Conservation (phyloP, 2,329 filamentous ascomycete species). For the Penicillium digitatum region DNA sequence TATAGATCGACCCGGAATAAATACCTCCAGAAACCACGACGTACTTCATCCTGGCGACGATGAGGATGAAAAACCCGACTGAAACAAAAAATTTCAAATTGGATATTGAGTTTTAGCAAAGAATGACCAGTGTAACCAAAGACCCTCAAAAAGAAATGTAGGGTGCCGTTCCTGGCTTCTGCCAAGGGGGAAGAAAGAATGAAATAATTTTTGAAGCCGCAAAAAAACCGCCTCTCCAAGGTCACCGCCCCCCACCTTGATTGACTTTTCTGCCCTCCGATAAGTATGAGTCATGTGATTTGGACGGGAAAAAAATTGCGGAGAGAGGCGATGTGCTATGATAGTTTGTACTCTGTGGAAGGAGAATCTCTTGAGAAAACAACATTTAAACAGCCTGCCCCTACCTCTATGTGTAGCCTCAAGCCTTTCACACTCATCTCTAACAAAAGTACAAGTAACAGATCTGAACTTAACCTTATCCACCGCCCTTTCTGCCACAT, state of each 20-base stretch:
- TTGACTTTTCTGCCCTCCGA: slow-evolving; percentile 9
- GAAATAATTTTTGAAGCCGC: slow-evolving; percentile 8
- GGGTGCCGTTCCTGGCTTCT: slow-evolving; percentile 19
- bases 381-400: accelerated
- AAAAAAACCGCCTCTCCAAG: neutral
- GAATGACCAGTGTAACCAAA: neutral
- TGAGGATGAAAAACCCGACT: neutral
- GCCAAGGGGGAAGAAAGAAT: slow-evolving; percentile 17
- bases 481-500: neutral
- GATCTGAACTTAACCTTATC: neutral
- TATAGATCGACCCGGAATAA: neutral
- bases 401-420: neutral
- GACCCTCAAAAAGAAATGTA: slow-evolving; percentile 14
- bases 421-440: too few relatives aligned
- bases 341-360: neutral
- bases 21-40: slow-evolving; percentile 72
- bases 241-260: slow-evolving; percentile 17
- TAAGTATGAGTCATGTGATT: slow-evolving; percentile 6
- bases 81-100: neutral
- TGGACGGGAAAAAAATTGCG: neutral
- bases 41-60: slow-evolving; percentile 64
- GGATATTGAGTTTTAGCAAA: slow-evolving; percentile 1
- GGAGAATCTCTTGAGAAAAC: too few relatives aligned
- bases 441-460: neutral
- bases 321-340: neutral